These are phyloP conservation scores for Microglena sp. DNA, from an alignment of 139 green algal species.

Conservation along the genomic window DNA sequence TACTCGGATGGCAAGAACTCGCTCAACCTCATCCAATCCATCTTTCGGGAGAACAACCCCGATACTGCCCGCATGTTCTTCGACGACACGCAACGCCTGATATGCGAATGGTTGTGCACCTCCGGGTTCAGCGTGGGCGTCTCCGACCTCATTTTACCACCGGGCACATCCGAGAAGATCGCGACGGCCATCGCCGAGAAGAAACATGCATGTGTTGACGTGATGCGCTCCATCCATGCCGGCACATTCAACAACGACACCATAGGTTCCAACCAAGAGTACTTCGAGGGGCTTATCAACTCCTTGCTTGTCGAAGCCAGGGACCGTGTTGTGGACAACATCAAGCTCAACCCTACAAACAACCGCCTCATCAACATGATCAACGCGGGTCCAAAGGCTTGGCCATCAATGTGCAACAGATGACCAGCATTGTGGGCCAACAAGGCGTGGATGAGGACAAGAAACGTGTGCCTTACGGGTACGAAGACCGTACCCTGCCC, in stretches of 20 bases:
- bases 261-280: constrained; percentile 77
- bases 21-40: constrained; percentile 78
- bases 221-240: constrained; percentile 14
- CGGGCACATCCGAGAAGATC: background rate
- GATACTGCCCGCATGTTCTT: constrained; percentile 48
- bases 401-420: constrained; percentile 97
- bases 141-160: constrained; percentile 7
- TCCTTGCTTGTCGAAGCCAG: constrained; percentile 83
- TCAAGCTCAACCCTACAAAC: constrained; percentile 4
- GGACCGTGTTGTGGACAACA: constrained; percentile 26
- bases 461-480: constrained; percentile 93
- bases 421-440: constrained; percentile 94
- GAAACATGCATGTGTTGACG: background rate
- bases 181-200: background rate
- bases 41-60: constrained; percentile 82
- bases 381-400: constrained; percentile 80
- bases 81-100: constrained; percentile 62
- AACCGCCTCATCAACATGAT: constrained; percentile 99
- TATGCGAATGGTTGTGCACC: constrained; percentile 91
- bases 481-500: constrained; percentile 74
- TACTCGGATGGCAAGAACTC: constrained; percentile 61
- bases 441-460: constrained; percentile 89
- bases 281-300: constrained; percentile 78
- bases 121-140: constrained; percentile 14
- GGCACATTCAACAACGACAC: constrained; percentile 79